These are phyloP conservation scores for Aspergillus diversus DNA, from an alignment of 495 filamentous ascomycete genomes.

Conservation along the genomic window DNA sequence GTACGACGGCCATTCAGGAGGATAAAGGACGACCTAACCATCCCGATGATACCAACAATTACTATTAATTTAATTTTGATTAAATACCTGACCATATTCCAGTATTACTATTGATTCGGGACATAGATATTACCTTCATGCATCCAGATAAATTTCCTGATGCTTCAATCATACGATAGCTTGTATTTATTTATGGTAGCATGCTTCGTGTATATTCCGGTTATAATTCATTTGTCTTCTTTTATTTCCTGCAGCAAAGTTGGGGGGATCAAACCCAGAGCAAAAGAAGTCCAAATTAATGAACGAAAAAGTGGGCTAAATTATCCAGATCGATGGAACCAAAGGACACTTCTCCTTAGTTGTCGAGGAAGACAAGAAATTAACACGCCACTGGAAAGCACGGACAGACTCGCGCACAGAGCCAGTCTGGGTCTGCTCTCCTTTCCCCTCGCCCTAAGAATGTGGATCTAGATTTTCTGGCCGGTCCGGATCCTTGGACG, in stretches of 20 bases:
- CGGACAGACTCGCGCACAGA: constrained; percentile 21
- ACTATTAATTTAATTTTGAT: too few species aligned
- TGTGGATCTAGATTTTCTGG: constrained; percentile 24
- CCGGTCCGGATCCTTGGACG: constrained; percentile 5
- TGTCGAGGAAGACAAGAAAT: constrained; percentile 6
- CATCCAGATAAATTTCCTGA: too few species aligned
- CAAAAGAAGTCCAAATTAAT: background rate
- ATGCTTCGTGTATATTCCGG: too few species aligned
- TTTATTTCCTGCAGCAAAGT: background rate
- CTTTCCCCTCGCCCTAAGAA: constrained; percentile 10
- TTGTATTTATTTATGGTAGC: too few species aligned
- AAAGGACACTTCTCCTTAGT: constrained; percentile 6
- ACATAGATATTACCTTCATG: too few species aligned
- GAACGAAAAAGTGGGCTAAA: constrained; percentile 3
- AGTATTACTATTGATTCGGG: too few species aligned
- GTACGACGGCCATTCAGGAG: too few species aligned
- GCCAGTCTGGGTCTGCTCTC: constrained; percentile 17
- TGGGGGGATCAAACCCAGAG: too few species aligned
- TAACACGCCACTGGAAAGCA: constrained; percentile 14
- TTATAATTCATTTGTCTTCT: background rate
- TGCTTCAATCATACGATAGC: too few species aligned
- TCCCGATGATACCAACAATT: too few species aligned
- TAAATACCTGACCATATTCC: too few species aligned
- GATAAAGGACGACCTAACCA: too few species aligned
- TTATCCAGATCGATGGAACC: constrained; percentile 20